A percentile compares a stretch with the other conserved stretches of the same genome.
phyloP scores from a whole-genome alignment of 2,329 filamentous ascomycete species.

The Alternaria incomplexa region DNA sequence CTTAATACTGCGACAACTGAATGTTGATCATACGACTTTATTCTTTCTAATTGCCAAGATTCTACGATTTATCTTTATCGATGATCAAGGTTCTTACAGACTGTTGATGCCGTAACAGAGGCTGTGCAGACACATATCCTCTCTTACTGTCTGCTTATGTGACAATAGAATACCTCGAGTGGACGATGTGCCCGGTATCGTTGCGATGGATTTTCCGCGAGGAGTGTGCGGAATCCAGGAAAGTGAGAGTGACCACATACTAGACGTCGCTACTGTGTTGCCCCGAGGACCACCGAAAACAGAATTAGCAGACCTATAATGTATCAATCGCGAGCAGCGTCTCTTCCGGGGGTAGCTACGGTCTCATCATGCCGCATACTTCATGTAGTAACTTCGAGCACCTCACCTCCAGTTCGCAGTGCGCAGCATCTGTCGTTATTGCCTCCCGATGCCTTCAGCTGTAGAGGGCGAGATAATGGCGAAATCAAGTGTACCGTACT shows the following conservation, averaged over 20 bases:
- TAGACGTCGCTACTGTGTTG: too few species aligned
- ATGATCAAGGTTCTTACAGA: not conserved
- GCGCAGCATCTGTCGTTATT: not conserved
- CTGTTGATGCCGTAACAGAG: not conserved
- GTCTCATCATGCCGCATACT: not conserved
- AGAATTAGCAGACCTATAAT: not conserved
- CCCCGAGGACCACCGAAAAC: not conserved
- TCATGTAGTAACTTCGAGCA: not conserved
- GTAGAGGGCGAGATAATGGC: conserved; percentile 2
- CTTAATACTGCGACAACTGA: not conserved
- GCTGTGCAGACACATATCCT: not conserved
- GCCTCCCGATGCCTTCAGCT: not conserved
- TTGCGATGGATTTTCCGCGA: not conserved
- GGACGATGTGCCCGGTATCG: not conserved
- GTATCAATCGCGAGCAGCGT: not conserved
- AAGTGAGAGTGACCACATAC: not conserved
- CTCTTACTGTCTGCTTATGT: not conserved
- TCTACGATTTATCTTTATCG: not conserved
- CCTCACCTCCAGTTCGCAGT: not conserved
- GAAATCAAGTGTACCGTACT: conserved; percentile 16
- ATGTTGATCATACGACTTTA: not conserved
- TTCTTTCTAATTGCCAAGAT: not conserved
- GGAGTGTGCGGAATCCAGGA: not conserved
- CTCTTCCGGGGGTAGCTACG: not conserved
- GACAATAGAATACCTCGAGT: not conserved